These are phyloP conservation scores for Leucocoprinus leucothites DNA, from an alignment of 768 basidiomycete species.

Conservation along the genomic window DNA sequence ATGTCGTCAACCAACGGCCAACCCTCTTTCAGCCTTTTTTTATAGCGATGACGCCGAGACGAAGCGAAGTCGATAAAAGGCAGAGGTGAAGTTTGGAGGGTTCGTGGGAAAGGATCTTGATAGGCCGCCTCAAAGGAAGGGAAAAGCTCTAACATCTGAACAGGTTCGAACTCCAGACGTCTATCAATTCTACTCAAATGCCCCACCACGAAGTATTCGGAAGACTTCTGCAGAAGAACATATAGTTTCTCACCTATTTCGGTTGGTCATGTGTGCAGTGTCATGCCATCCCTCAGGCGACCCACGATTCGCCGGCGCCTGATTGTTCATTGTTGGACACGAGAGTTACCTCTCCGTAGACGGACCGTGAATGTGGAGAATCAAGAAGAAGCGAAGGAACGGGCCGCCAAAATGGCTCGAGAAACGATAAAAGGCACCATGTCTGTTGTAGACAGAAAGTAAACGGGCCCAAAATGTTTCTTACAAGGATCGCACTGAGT, in stretches of 20 bases:
- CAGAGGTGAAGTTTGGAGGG: too few species aligned
- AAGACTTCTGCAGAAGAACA: too few species aligned
- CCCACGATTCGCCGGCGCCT: neutral
- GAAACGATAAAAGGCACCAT: neutral
- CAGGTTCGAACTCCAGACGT: too few species aligned
- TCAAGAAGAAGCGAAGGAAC: neutral
- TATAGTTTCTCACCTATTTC: neutral
- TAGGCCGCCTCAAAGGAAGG: too few species aligned
- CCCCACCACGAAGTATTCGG: too few species aligned
- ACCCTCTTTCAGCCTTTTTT: too few species aligned
- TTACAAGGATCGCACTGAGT: neutral
- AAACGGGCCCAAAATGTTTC: neutral
- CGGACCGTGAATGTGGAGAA: constrained; percentile 4
- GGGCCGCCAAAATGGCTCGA: neutral
- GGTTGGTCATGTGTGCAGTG: constrained; percentile 5
- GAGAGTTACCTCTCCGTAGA: neutral
- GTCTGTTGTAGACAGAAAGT: neutral
- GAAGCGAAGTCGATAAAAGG: too few species aligned
- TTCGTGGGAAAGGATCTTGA: too few species aligned
- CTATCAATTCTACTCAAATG: too few species aligned
- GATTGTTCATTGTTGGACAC: neutral
- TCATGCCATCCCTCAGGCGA: constrained; percentile 1
- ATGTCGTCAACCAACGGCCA: too few species aligned
- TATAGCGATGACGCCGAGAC: too few species aligned
- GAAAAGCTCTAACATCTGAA: too few species aligned